Base-by-base conservation (phyloP, 1,284 basidiomycete genomes). In the Sporisorium scitamineum region DNA sequence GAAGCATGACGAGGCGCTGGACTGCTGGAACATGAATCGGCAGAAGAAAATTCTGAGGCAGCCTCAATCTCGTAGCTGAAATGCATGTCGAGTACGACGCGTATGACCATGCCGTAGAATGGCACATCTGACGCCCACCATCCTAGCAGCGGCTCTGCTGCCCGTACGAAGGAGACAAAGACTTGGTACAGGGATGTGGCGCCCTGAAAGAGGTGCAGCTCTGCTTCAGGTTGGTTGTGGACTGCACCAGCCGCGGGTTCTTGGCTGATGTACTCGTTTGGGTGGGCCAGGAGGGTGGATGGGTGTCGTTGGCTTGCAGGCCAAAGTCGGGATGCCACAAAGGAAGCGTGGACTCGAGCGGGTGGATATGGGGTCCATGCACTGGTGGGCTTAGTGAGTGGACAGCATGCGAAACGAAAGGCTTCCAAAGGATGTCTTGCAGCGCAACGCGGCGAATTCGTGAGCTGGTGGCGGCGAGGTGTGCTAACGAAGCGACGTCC, bases 41-140 rank as follows among this genome's bases (percentile, higher is more conserved):
- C 31, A 3, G 42, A 11, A 6, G 50, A 5, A 13, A 24, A 18
- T 13, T 18, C 22, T 3, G 34, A 9, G 0, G 14, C 8, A 4
- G 37, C 51, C 3, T 59, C 62, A 18, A 47, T 31, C 6, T 65
- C 51, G n/a, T 58, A 16, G 34, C 44, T 39, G 54, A 54, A 66
- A 7, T 60, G 41, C 22, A 68, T 20, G 54, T 75, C 70, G 27
- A 78, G 55, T 6, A 73, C 48, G 37, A 78, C 53, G 18, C 76
- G 63, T 1, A 78, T 45, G 26, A 63, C 63, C 64, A 72, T 75
- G 34, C 76, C 76, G 24, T 64, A 72, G 58, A 62, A 70, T 24
- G 72, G 72, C 20, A 75, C 60, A 42, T 78, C 69, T 0, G 71
- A 67, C 16, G 69, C 71, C 76, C 76, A 78, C 69, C 72, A 78